These are phyloP conservation scores for Xylariaceae sp. DNA, from an alignment of 2,329 filamentous ascomycete species.

Conservation along the genomic window DNA sequence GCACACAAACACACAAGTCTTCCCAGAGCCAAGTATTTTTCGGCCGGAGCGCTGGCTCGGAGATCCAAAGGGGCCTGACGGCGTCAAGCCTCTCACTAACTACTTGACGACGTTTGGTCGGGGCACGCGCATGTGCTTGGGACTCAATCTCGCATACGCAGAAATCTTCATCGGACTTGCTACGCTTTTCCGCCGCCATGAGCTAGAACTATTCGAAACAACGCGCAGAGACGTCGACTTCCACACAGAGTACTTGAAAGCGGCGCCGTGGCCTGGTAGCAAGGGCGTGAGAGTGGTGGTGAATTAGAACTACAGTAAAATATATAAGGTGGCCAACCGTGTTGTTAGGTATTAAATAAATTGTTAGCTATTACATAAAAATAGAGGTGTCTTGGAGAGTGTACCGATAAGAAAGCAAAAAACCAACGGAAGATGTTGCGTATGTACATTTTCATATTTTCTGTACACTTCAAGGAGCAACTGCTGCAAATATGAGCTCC, in stretches of 20 bases:
- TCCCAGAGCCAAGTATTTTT: constrained; percentile 24
- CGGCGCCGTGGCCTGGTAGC: constrained; percentile 13
- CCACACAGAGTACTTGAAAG: constrained; percentile 12
- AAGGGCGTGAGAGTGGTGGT: constrained; percentile 23
- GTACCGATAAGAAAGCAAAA: too few relatives aligned
- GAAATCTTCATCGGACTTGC: constrained; percentile 47
- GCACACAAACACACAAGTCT: constrained; percentile 27
- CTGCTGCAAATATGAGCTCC: too few relatives aligned
- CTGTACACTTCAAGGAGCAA: too few relatives aligned
- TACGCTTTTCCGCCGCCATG: constrained; percentile 53
- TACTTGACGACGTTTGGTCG: constrained; percentile 42
- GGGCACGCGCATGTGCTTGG: constrained; percentile 44
- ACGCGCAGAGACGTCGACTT: constrained; percentile 28
- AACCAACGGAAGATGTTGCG: too few relatives aligned
- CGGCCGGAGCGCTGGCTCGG: constrained; percentile 32
- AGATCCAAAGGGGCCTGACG: constrained; percentile 19
- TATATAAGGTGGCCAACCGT: too few relatives aligned
- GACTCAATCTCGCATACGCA: constrained; percentile 41
- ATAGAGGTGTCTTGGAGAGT: too few relatives aligned
- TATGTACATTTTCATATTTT: too few relatives aligned
- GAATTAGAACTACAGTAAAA: too few relatives aligned
- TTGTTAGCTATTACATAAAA: too few relatives aligned
- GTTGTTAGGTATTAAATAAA: too few relatives aligned
- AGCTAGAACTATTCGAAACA: constrained; percentile 43
- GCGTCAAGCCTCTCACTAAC: constrained; percentile 17